Conservation (phyloP, 176 grass and related monocot genomes). For the Leersia perrieri region DNA sequence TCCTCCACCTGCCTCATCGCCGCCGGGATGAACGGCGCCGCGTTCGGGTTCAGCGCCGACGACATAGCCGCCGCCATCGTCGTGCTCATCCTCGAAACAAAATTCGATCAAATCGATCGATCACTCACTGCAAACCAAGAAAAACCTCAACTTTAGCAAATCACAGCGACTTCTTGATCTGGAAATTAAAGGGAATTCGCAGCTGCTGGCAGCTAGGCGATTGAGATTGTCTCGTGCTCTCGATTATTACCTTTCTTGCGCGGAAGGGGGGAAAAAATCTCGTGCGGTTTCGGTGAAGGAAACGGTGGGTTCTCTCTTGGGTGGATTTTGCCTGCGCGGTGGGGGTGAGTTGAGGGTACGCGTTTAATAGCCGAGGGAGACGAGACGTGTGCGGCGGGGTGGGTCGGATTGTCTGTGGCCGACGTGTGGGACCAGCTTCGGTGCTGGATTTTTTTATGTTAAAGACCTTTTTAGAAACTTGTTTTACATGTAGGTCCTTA, state of each 20-base stretch:
- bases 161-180: neutral
- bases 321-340: constrained; percentile 13
- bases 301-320: neutral
- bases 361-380: constrained; percentile 28
- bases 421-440: neutral
- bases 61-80: constrained; percentile 29
- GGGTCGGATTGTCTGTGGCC: neutral
- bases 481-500: too few species aligned
- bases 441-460: too few species aligned
- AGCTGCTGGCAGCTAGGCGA: neutral
- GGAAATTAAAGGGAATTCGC: neutral
- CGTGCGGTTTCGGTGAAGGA: neutral
- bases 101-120: too few species aligned
- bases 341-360: neutral
- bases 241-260: neutral
- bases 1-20: constrained; percentile 84
- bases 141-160: neutral
- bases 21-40: constrained; percentile 86
- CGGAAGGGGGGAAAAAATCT: neutral
- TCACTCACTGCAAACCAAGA: neutral
- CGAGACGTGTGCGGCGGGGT: neutral
- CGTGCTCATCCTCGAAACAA: neutral
- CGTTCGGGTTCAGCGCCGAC: constrained; percentile 89
- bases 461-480: too few species aligned
- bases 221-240: neutral